Percentiles rank a stretch among this genome's conserved stretches.
Evolutionary conservation across 352 stramenopile genomes (phyloP).

Genomic region (Phytopythium kandeliae): DNA sequence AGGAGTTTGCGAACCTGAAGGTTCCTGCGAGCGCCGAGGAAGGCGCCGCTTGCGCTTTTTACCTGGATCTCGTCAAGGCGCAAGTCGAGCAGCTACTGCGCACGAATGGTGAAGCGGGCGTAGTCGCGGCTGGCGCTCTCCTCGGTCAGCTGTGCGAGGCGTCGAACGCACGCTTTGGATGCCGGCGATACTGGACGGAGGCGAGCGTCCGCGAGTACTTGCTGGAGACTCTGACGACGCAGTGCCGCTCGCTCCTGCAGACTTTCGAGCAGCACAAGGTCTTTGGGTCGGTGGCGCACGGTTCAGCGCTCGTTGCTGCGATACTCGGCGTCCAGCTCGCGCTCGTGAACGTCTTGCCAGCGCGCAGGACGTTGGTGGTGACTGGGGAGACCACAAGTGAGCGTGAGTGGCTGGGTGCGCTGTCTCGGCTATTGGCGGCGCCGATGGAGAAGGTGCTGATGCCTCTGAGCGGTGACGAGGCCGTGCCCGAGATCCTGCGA

Average conservation of each 20-base stretch:
- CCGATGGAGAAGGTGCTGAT: conserved; percentile 14
- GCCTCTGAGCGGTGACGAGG: conserved; percentile 8
- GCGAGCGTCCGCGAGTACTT: conserved; percentile 1
- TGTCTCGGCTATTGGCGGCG: background rate
- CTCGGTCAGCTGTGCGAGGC: conserved; percentile 28
- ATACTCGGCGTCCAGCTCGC: conserved; percentile 29
- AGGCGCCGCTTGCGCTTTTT: conserved; percentile 32
- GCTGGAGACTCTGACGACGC: background rate
- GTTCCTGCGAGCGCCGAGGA: conserved; percentile 29
- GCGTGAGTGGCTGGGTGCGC: background rate
- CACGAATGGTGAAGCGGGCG: conserved; percentile 6
- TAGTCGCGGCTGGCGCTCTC: conserved; percentile 33
- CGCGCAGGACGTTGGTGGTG: background rate
- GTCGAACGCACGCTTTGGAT: background rate
- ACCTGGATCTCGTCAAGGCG: conserved; percentile 20
- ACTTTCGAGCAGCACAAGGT: conserved; percentile 35
- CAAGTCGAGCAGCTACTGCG: conserved; percentile 14
- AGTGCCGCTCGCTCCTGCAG: conserved; percentile 5
- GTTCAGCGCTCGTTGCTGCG: conserved; percentile 13
- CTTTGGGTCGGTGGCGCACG: conserved; percentile 16
- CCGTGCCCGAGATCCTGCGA: conserved; percentile 13
- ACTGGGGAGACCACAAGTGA: conserved; percentile 7
- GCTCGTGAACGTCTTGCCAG: conserved; percentile 17
- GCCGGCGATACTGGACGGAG: conserved; percentile 15
- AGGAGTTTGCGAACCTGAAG: conserved; percentile 35